Evolutionary conservation across 2,329 filamentous ascomycete genomes (phyloP).

Genomic region (Aquanectria penicillioides): DNA sequence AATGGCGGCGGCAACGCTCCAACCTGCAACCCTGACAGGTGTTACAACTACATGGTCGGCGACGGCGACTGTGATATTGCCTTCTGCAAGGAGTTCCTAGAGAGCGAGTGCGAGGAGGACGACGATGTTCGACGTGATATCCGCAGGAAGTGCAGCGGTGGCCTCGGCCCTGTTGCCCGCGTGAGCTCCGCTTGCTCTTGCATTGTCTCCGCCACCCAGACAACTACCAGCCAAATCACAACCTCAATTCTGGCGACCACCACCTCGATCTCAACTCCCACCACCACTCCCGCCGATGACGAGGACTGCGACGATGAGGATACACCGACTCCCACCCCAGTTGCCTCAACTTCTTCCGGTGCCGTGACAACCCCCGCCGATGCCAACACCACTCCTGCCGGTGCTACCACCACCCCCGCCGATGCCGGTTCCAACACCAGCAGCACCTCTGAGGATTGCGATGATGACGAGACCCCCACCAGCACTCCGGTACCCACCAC

Average conservation of each 20-base stretch:
- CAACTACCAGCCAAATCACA: conserved; percentile 21
- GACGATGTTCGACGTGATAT: conserved; percentile 36
- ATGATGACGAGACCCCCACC: not conserved
- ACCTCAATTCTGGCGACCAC: conserved; percentile 18
- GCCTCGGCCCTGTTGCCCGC: not conserved
- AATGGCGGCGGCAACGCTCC: not conserved
- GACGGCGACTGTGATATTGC: too few relatives aligned
- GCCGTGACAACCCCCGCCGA: conserved; percentile 15
- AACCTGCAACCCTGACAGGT: too few relatives aligned
- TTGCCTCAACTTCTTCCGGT: too few relatives aligned
- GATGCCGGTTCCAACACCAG: not conserved
- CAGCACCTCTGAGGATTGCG: not conserved
- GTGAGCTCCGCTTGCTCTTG: conserved; percentile 51
- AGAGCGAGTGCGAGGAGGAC: conserved; percentile 38
- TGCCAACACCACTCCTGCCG: conserved; percentile 8
- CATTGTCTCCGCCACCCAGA: conserved; percentile 48
- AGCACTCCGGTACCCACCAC: not conserved
- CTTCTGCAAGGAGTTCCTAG: conserved; percentile 1
- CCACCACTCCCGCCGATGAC: conserved; percentile 10
- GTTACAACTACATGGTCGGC: too few relatives aligned
- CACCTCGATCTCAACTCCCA: conserved; percentile 15
- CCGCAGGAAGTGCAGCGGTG: conserved; percentile 39
- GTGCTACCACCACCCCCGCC: not conserved
- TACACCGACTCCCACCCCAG: too few relatives aligned
- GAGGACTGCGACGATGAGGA: too few relatives aligned